phyloP scores from a whole-genome alignment of 495 filamentous ascomycete species.

The Aspergillus incahuasiensis region DNA sequence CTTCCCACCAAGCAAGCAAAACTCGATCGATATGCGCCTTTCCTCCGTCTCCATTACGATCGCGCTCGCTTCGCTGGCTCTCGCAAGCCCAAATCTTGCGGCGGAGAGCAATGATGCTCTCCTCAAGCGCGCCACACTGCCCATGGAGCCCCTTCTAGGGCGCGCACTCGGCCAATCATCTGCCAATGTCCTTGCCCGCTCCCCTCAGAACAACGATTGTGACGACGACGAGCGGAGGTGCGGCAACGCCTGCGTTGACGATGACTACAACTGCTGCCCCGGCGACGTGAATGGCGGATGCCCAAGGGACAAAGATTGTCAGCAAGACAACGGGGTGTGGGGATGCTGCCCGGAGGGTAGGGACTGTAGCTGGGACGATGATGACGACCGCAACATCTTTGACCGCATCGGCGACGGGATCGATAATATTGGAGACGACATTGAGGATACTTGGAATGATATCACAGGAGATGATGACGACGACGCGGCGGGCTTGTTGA shows the following conservation, averaged over 20 bases:
- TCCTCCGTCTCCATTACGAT: background rate
- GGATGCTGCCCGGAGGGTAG: slow-evolving; percentile 7
- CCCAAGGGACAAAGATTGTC: slow-evolving; percentile 2
- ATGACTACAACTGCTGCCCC: slow-evolving; percentile 3
- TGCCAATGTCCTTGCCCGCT: background rate
- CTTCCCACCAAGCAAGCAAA: background rate
- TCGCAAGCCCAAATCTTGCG: background rate
- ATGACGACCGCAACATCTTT: background rate
- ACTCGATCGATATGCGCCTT: background rate
- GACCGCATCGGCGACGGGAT: background rate
- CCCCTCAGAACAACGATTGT: background rate
- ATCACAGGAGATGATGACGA: slow-evolving; percentile 3
- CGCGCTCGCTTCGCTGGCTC: background rate
- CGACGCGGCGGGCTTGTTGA: slow-evolving; percentile 4
- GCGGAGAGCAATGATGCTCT: background rate
- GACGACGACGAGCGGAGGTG: background rate
- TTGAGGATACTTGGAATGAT: slow-evolving; percentile 3
- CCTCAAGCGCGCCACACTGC: background rate
- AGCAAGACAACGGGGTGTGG: background rate
- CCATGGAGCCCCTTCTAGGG: background rate
- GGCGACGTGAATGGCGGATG: background rate
- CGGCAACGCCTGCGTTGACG: background rate
- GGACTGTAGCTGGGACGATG: slow-evolving; percentile 6
- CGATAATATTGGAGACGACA: background rate
- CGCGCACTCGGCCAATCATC: background rate